Evolutionary conservation across 129 eudicot species (phyloP).

Genomic region (Scalesia atractyloides): DNA sequence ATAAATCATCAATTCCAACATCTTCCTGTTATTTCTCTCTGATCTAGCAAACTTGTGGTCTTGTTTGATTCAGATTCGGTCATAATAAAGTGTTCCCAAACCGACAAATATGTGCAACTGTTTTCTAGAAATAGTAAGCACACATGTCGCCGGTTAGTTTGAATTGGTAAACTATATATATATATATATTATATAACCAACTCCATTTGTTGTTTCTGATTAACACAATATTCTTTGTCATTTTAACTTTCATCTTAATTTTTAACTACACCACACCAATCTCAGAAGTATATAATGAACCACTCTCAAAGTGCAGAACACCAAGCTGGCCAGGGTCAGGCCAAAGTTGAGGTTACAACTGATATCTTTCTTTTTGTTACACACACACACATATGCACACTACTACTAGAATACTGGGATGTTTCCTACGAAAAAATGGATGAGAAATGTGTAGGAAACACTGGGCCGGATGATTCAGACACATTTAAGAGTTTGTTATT

Average conservation of each 20-base stretch:
- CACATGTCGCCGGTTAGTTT: conserved; percentile 7
- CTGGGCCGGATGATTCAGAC: too few species aligned
- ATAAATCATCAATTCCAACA: conserved; percentile 9
- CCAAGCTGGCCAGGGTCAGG: conserved; percentile 70
- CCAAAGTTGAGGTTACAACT: conserved; percentile 48
- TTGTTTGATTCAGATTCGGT: conserved; percentile 16
- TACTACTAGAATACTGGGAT: too few species aligned
- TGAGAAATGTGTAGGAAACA: too few species aligned
- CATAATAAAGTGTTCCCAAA: neutral
- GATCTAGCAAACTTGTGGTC: conserved; percentile 30
- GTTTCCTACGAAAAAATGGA: too few species aligned
- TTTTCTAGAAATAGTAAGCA: conserved; percentile 13
- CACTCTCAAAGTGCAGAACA: conserved; percentile 36
- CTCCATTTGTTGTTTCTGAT: conserved; percentile 11
- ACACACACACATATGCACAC: neutral
- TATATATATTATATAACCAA: conserved; percentile 12
- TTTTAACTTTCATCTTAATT: conserved; percentile 18
- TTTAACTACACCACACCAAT: conserved; percentile 12
- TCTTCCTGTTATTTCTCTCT: conserved; percentile 19
- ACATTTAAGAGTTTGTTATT: too few species aligned
- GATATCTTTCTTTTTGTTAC: neutral
- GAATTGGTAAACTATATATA: conserved; percentile 17
- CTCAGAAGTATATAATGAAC: conserved; percentile 36
- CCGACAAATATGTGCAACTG: conserved; percentile 10
- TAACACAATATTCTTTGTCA: conserved; percentile 13